These are phyloP conservation scores for Lentinus tigrinus DNA, from an alignment of 768 basidiomycete species.

Conservation along the genomic window DNA sequence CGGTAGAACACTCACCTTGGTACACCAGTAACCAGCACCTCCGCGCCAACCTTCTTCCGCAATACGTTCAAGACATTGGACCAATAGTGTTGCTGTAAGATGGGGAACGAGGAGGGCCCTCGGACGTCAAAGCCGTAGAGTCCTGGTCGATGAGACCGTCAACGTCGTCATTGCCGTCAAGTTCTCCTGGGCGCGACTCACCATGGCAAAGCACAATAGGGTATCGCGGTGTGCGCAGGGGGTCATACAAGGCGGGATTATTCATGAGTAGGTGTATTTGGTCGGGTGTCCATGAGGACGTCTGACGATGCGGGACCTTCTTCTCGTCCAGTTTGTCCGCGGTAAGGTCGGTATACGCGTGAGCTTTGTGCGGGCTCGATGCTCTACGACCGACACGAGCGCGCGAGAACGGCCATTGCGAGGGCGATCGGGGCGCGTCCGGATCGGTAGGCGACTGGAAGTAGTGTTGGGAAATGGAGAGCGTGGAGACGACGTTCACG, in stretches of 20 bases:
- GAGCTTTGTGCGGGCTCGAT: not conserved
- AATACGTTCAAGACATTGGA: slow-evolving; percentile 80
- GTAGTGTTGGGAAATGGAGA: slow-evolving; percentile 72
- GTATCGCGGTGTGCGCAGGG: slow-evolving; percentile 75
- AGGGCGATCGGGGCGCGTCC: not conserved
- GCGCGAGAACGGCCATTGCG: slow-evolving; percentile 18
- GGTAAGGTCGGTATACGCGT: not conserved
- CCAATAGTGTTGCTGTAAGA: slow-evolving; percentile 92
- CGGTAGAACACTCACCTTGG: slow-evolving; percentile 67
- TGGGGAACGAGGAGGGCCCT: slow-evolving; percentile 79
- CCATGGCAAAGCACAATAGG: slow-evolving; percentile 97
- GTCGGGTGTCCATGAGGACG: slow-evolving; percentile 30
- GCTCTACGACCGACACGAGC: not conserved
- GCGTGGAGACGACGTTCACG: slow-evolving; percentile 62
- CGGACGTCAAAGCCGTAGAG: slow-evolving; percentile 94
- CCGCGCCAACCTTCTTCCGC: slow-evolving; percentile 78
- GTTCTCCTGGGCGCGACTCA: slow-evolving; percentile 34
- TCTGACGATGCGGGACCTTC: not conserved
- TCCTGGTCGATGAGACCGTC: slow-evolving; percentile 43
- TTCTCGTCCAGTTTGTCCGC: not conserved
- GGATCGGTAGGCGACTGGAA: slow-evolving; percentile 31
- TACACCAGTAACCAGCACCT: slow-evolving; percentile 94
- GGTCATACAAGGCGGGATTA: slow-evolving; percentile 78
- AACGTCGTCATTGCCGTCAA: not conserved
- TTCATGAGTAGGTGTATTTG: slow-evolving; percentile 67